Percentiles rank a stretch among this genome's conserved stretches.
phyloP scores from a whole-genome alignment of 2,329 filamentous ascomycete genomes.

The Chaetomiaceae sp. region DNA sequence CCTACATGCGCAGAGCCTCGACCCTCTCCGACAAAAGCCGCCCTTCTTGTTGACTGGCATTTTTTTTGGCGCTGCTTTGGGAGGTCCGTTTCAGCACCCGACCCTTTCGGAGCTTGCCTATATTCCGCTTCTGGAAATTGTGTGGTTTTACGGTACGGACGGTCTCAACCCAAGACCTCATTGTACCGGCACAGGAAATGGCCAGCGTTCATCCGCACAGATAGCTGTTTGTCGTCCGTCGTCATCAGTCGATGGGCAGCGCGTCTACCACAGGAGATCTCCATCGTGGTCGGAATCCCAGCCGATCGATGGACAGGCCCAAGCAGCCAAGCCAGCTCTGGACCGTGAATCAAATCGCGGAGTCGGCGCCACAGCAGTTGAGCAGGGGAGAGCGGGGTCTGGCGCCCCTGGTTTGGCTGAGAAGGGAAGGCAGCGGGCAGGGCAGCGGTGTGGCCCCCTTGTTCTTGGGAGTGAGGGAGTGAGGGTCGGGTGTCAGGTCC shows the following conservation, averaged over 20 bases:
- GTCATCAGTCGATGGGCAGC: neutral
- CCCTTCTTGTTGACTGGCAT: neutral
- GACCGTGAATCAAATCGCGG: constrained; percentile 8
- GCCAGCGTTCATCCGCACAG: too few relatives aligned
- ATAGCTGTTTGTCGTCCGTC: too few relatives aligned
- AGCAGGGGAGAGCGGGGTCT: constrained; percentile 7
- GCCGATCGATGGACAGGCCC: constrained; percentile 3
- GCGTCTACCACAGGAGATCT: neutral
- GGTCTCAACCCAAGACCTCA: too few relatives aligned
- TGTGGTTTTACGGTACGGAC: too few relatives aligned
- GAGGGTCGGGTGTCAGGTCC: too few relatives aligned
- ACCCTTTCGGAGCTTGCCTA: too few relatives aligned
- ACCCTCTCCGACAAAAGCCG: neutral
- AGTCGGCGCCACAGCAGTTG: neutral
- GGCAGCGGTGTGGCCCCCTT: constrained; percentile 3
- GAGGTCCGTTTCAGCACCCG: constrained; percentile 2
- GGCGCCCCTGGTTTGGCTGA: neutral
- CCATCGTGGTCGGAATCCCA: constrained; percentile 2
- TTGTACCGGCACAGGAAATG: too few relatives aligned
- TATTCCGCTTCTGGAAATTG: too few relatives aligned
- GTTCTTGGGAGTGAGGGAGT: too few relatives aligned
- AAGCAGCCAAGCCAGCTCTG: too few relatives aligned
- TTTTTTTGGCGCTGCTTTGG: neutral
- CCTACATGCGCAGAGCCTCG: neutral
- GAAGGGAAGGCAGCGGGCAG: constrained; percentile 2